Base-by-base conservation (phyloP, 352 stramenopile genomes). In the Halophytophthora polymorphica region DNA sequence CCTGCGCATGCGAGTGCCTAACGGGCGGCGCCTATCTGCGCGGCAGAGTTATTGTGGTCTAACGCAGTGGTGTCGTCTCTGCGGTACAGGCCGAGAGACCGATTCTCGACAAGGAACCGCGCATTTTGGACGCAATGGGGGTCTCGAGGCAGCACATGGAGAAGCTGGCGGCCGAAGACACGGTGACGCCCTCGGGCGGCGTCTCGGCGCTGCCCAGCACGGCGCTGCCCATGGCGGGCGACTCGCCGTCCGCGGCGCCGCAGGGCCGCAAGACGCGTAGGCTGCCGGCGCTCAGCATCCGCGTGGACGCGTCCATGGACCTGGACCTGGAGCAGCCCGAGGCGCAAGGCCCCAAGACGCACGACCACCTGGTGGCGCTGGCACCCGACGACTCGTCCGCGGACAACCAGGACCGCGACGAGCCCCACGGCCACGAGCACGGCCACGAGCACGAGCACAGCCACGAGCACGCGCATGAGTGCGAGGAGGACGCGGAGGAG, bases 241-340 rank as follows among this genome's bases (percentile, higher is more conserved):
- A 73, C 37, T 21, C 13, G 37, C 3, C 37, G 37, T 18, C 37
- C 37, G 12, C 11, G 22, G 43, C 23, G 22, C 13, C 23, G 43
- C 43, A 23, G 13, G 35, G 10, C 22, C 21, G 44, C 19, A 36
- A 61, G 43, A 51, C 48, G 13, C 58, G 39, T 14, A 42, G 62
- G 29, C 48, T 66, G 25, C 64, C 65, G 28, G 45, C 60, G 31
- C 50, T 73, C 23, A 66, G 40, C 56, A 75, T 69, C 55, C 49
- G 45, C n/a, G 56, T 69, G 48, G 55, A 56, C 58, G 31, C 62
- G 45, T 55, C 53, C 10, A 50, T 60, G 40, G 61, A 61, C 34
- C 40, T 63, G 41, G 58, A 69, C 29, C 71, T 88, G 45, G 54
- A 50, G 29, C 65, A 83, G 37, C 53, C 44, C 18, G 70, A 88